Conservation (phyloP, 2,329 filamentous ascomycete genomes). For the Exophiala viscosa region DNA sequence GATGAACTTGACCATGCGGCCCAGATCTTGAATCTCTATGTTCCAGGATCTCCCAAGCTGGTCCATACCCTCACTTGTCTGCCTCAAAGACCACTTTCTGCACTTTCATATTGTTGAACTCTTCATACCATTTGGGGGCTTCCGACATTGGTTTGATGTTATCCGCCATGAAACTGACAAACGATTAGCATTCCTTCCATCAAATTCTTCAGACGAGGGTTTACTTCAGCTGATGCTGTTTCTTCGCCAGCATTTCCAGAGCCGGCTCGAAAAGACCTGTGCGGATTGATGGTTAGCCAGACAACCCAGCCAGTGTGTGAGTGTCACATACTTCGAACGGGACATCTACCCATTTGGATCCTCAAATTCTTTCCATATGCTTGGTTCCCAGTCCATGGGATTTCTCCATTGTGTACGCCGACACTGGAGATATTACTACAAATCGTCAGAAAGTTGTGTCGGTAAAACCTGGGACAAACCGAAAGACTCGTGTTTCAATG, state of each 20-base stretch:
- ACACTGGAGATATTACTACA: constrained; percentile 68
- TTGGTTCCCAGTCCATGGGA: constrained; percentile 62
- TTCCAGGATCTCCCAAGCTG: background rate
- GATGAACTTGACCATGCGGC: background rate
- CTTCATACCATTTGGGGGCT: constrained; percentile 64
- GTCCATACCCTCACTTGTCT: constrained; percentile 31
- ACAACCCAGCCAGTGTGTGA: background rate
- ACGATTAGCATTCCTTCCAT: constrained; percentile 23
- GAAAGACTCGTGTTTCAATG: too few relatives aligned
- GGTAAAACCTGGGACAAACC: too few relatives aligned
- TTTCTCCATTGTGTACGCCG: constrained; percentile 71
- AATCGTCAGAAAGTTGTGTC: too few relatives aligned
- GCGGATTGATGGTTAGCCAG: background rate
- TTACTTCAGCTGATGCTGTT: constrained; percentile 64
- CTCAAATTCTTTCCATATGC: constrained; percentile 67
- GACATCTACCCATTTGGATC: constrained; percentile 72
- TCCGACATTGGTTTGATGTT: constrained; percentile 67
- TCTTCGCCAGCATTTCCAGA: constrained; percentile 61
- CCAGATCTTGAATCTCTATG: background rate
- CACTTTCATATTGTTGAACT: constrained; percentile 69
- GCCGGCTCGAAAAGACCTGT: constrained; percentile 61
- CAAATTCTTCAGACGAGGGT: constrained; percentile 29
- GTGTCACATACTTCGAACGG: constrained; percentile 53
- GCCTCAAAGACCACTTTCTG: constrained; percentile 69
- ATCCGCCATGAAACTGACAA: constrained; percentile 68